phyloP scores from a whole-genome alignment of 1,284 basidiomycete species.

The Trichosporon sp. region DNA sequence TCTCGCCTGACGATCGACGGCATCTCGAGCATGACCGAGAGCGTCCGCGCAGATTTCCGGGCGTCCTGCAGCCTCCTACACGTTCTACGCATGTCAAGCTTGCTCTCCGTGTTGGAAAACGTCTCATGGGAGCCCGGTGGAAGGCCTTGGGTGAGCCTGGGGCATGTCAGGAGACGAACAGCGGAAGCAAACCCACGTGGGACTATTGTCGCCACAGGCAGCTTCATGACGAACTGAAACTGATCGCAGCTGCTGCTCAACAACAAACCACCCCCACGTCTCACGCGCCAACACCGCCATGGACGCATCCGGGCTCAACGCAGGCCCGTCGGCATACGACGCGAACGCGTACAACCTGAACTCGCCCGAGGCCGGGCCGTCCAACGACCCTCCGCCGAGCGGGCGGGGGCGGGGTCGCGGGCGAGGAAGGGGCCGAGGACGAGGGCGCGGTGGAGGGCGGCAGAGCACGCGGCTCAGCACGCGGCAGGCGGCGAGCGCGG shows the following conservation, averaged over 20 bases:
- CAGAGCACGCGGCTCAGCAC: slow-evolving; percentile 19
- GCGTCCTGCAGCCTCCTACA: no score
- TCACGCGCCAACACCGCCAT: not conserved
- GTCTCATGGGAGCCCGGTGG: no score
- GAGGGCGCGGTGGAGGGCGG: slow-evolving; percentile 13
- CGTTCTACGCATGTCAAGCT: no score
- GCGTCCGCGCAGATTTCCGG: no score
- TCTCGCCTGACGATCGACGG: no score
- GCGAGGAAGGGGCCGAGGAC: slow-evolving; percentile 23
- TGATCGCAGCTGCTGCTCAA: not conserved
- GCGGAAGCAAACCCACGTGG: not conserved
- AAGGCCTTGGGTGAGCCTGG: no score
- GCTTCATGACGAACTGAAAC: not conserved
- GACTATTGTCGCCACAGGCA: not conserved
- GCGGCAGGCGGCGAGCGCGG: slow-evolving; percentile 12
- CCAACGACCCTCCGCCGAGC: not conserved
- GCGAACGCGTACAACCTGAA: slow-evolving; percentile 4
- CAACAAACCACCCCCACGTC: not conserved
- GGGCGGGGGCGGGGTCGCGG: slow-evolving; percentile 14
- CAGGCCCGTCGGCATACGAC: not conserved
- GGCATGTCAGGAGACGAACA: no score
- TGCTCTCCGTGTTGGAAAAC: no score
- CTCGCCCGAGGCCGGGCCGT: not conserved
- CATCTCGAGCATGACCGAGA: no score
- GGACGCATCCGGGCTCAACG: not conserved